Conservation (phyloP, 2,329 filamentous ascomycete genomes). For the Lasiodiplodia theobromae region DNA sequence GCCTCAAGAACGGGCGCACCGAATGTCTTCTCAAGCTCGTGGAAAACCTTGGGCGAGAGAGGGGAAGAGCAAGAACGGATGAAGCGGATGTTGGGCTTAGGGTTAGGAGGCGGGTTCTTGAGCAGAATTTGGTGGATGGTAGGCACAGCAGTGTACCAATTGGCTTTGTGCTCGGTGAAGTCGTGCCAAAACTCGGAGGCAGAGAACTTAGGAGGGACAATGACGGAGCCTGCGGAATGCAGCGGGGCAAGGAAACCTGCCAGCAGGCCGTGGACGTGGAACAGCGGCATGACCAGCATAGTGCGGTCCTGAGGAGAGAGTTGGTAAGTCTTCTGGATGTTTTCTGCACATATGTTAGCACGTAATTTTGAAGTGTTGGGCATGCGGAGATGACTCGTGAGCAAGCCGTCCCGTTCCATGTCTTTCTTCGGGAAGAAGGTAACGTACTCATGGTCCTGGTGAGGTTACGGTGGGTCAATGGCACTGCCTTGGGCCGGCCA, state of each 20-base stretch:
- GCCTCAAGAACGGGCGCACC: slow-evolving; percentile 84
- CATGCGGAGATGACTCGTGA: background rate
- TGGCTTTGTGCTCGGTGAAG: slow-evolving; percentile 76
- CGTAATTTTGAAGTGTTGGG: background rate
- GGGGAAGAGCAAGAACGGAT: slow-evolving; percentile 88
- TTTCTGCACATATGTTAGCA: slow-evolving; percentile 56
- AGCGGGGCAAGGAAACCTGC: slow-evolving; percentile 83
- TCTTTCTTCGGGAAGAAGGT: background rate
- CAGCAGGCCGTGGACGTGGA: slow-evolving; percentile 88
- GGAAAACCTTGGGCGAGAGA: slow-evolving; percentile 80
- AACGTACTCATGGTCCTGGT: slow-evolving; percentile 75
- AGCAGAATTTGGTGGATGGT: slow-evolving; percentile 91
- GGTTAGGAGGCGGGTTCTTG: slow-evolving; percentile 71
- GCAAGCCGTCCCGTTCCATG: background rate
- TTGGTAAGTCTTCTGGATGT: slow-evolving; percentile 80
- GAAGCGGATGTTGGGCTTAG: slow-evolving; percentile 78
- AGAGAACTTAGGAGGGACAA: slow-evolving; percentile 82
- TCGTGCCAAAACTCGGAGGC: slow-evolving; percentile 83
- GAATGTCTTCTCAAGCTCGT: slow-evolving; percentile 78
- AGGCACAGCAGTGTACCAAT: slow-evolving; percentile 93
- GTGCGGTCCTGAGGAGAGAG: slow-evolving; percentile 76
- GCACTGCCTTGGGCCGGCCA: slow-evolving; percentile 83
- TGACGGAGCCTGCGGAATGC: slow-evolving; percentile 76
- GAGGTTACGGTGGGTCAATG: slow-evolving; percentile 81
- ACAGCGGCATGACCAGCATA: slow-evolving; percentile 88